A percentile compares a stretch with the other conserved stretches of the same genome.
Conservation (phyloP, 768 basidiomycete species). For the Xanthoconium purpureum region DNA sequence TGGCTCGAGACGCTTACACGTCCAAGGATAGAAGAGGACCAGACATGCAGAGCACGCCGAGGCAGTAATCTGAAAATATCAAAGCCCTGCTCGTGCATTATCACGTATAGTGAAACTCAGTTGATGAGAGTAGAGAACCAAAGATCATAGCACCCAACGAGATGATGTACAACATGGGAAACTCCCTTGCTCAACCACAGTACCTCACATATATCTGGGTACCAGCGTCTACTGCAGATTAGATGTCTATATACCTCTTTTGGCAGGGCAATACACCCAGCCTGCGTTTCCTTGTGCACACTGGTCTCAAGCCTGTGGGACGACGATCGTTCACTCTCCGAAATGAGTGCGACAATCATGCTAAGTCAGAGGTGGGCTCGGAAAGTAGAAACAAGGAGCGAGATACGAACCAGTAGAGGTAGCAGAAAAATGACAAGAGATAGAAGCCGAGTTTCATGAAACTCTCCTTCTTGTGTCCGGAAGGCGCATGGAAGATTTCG, state of each 20-base stretch:
- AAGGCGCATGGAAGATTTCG: conserved; percentile 95
- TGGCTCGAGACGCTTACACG: too few relatives aligned
- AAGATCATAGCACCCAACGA: conserved; percentile 22
- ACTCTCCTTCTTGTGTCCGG: conserved; percentile 93
- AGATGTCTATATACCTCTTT: conserved; percentile 19
- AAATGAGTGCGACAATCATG: conserved; percentile 86
- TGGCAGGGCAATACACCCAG: conserved; percentile 4
- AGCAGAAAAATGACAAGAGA: conserved; percentile 88
- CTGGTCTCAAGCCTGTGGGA: neutral
- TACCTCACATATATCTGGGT: conserved; percentile 12
- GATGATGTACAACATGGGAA: conserved; percentile 19
- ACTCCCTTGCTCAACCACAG: neutral
- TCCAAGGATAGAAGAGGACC: too few relatives aligned
- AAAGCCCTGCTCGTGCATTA: too few relatives aligned
- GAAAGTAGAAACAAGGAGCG: too few relatives aligned
- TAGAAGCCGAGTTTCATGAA: conserved; percentile 95
- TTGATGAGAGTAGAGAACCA: neutral
- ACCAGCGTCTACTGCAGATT: conserved; percentile 10
- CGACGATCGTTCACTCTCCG: conserved; percentile 58
- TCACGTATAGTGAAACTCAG: neutral
- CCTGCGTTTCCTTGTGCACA: neutral
- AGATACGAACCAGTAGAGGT: conserved; percentile 74
- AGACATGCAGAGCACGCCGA: too few relatives aligned
- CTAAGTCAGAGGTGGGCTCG: conserved; percentile 35
- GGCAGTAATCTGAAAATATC: too few relatives aligned